These are phyloP conservation scores for Curvularia spicifera DNA, from an alignment of 2,329 filamentous ascomycete species.

Conservation along the genomic window DNA sequence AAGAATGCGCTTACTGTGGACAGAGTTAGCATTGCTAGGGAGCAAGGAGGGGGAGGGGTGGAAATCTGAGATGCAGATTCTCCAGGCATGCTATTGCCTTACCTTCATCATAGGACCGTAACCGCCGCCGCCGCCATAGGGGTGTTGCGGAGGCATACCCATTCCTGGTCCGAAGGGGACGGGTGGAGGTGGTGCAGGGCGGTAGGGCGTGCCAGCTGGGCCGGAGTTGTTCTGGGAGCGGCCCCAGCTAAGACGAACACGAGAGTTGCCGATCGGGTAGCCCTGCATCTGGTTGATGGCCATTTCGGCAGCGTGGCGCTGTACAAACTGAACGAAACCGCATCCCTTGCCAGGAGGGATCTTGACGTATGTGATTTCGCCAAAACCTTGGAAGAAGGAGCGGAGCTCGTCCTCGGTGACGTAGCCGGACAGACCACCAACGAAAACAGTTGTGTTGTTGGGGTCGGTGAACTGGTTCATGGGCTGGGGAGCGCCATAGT, in stretches of 20 bases:
- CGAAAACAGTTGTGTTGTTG: constrained; percentile 99
- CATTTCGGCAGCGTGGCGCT: constrained; percentile 98
- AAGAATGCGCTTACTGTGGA: constrained; percentile 49
- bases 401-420: constrained; percentile 99
- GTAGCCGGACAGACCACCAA: constrained; percentile 94
- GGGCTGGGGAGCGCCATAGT: constrained; percentile 70
- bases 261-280: constrained; percentile 98
- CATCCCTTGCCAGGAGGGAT: constrained; percentile 99
- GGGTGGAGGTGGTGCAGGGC: constrained; percentile 83
- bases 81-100: constrained; percentile 20
- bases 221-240: constrained; percentile 99
- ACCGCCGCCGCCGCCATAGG: constrained; percentile 58
- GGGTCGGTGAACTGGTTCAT: constrained; percentile 99
- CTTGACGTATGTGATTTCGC: constrained; percentile 99
- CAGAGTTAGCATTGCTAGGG: constrained; percentile 21
- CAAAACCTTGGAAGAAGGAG: constrained; percentile 99
- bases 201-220: constrained; percentile 92
- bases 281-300: constrained; percentile 99
- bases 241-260: constrained; percentile 96
- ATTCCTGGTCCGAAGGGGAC: constrained; percentile 68
- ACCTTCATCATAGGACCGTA: constrained; percentile 75
- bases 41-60: not conserved
- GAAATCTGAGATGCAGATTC: not conserved
- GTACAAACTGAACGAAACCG: constrained; percentile 98
- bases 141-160: constrained; percentile 69